These are phyloP conservation scores for Cinchona pubescens DNA, from an alignment of 257 asterid species.

Conservation along the genomic window DNA sequence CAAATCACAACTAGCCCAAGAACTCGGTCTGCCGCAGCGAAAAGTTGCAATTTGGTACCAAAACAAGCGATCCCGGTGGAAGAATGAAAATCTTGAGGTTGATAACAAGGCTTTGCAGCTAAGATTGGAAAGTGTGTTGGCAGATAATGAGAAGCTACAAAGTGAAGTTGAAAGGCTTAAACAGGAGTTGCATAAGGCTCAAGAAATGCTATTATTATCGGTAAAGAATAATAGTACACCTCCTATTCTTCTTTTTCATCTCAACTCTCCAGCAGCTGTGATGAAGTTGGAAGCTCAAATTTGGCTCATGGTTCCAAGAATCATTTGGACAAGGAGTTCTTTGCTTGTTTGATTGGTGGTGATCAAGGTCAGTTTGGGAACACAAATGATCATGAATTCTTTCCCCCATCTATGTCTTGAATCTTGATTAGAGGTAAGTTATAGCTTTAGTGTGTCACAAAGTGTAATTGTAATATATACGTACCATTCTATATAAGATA, in stretches of 20 bases:
- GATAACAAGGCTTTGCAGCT: constrained; percentile 44
- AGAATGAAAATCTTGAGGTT: constrained; percentile 52
- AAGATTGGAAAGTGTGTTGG: constrained; percentile 31
- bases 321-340: constrained; percentile 42
- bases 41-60: constrained; percentile 77
- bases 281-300: constrained; percentile 45
- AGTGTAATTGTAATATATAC: neutral
- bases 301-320: constrained; percentile 22
- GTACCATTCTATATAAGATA: too few species aligned
- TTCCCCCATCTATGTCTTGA: constrained; percentile 24
- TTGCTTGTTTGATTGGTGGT: constrained; percentile 38
- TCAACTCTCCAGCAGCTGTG: constrained; percentile 38
- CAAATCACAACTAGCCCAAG: constrained; percentile 45
- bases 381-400: constrained; percentile 33
- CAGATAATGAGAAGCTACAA: constrained; percentile 41
- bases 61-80: constrained; percentile 67
- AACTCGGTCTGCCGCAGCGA: constrained; percentile 54
- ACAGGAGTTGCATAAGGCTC: constrained; percentile 42
- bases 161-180: constrained; percentile 46
- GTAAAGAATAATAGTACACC: constrained; percentile 24
- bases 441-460: neutral
- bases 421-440: neutral
- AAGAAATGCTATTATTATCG: constrained; percentile 23
- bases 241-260: constrained; percentile 30
- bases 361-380: constrained; percentile 36